Base-by-base conservation (phyloP, 2,329 filamentous ascomycete species). In the Ustulina deusta region DNA sequence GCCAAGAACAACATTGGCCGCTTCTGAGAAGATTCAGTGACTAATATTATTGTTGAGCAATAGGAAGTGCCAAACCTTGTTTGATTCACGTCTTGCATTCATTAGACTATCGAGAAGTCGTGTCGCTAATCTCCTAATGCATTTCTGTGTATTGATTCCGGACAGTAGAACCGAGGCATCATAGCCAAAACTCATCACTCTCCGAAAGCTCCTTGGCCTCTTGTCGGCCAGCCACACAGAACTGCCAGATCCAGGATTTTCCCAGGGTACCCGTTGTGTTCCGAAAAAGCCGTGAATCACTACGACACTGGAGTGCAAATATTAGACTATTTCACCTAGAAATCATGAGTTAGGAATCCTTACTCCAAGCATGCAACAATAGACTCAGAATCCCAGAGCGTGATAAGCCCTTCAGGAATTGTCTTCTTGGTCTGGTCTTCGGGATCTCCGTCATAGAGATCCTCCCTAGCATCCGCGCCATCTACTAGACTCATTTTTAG, bases 1-100 rank as follows among this genome's bases (percentile, higher is more conserved):
- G 65, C 65, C n/a, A 67, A 25, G 29, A 67, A 63, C 44, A 67
- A 38, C 25, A 67, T 67, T 25, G 59, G 6, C 10, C 60, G 48
- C 29, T 67, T 52, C 54, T 63, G 44, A 10, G 22, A 42, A n/a
- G 15, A 46, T 27, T 66, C 32, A 63, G 36, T 27, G 36, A 25
- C 20, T 54, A 20, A 22, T 20, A 10, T 13, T 15, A 13, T 6
- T 34, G 27, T 4, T 6, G 34, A n/a, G 3, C 13, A 34, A 36
- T 9, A n/a, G 7, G 3, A 11, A 36, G 27, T n/a, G 4, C 20
- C 32, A 7, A 40, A 55, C 52, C 52, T 40, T 10, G 10, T 7
- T 36, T 5, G 32, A 40, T 40, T 40, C n/a, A 1, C 22, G 32
- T 25, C 52, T 55, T 38, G n/a, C 52, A 15, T 15, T 22, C 20